Evolutionary conservation across 2,329 filamentous ascomycete species (phyloP), one percentile per base, ranked within the genome.

Genomic region (Fusarium hainanense): DNA sequence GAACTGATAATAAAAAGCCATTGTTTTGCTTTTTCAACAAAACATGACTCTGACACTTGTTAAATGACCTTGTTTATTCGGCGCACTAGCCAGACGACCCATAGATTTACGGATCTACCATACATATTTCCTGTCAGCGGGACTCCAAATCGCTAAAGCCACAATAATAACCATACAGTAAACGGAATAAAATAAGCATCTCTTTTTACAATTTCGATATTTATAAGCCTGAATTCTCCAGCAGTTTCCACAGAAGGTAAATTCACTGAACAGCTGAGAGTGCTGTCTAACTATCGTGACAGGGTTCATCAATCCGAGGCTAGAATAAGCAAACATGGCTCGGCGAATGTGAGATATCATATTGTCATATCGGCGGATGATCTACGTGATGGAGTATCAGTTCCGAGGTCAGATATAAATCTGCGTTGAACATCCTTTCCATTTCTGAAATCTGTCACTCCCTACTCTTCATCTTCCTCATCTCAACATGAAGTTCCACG

Each of bases 401-500:
- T 23, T 37, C 13, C 13, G 9, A 13, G 23, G 3, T 7, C 16
- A 13, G 0, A 50, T 64, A 64, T 58, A 64, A 50, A 12, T 14
- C 30, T 20, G 3, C 25, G 10, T 11, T 23, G 27, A 16, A 20
- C 16, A 7, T 11, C 7, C 10, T 2, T 11, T 13, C 2, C 9
- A 7, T 5, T 14, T 18, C 8, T 2, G 3, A 16, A 23, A 21
- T 6, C 2, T 34, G 9, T 12, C 34, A 13, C 20, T 60, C 25
- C 3, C 28, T 32, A n/a, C 9, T 13, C 3, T 14, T 2, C 5
- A 11, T 9, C n/a, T 25, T 16, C 14, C 20, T 12, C 30, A 27
- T 30, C 4, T 44, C 28, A 18, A 5, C 7, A 66, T 66, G 61
- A 66, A 46, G 20, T 23, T 60, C 9, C 18, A 43, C 12, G n/a